Base-by-base conservation (phyloP, 306 rosid species). In the Fagus crenata region DNA sequence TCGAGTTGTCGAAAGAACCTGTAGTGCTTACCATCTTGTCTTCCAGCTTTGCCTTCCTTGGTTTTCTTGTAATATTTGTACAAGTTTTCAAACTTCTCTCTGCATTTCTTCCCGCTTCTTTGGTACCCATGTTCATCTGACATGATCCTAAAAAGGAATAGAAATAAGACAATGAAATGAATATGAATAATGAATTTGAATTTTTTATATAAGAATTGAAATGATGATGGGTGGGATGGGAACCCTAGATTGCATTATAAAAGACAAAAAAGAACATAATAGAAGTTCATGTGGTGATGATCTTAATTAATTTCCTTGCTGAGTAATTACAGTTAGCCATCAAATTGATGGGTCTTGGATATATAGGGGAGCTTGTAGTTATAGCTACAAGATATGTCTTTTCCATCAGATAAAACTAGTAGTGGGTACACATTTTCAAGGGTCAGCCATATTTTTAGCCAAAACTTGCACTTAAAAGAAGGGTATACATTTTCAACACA, bases 91-190 rank as follows among this genome's bases (percentile, higher is more conserved):
- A 95, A 95, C 74, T 95, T 95, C 76, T 95, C 98, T 64, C 97
- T 89, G 91, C 99, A 96, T 81, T 96, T 96, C 79, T 95, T 96
- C 18, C 99, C 99, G 89, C 96, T 96, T 85, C 99, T 92, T 92
- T 91, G 97, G 67, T 90, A 92, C 67, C 95, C 95, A 84, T 91
- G 91, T 76, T 96, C 99, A 67, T 92, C 98, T 40, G 75, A 81
- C 99, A 96, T 91, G 40, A 96, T 92, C 90, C 99, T 93, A 13
- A 64, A 68, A 65, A 6, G 14, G 1, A 67, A 56, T 1, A 17
- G 4, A 42, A 35, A 71, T 13, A 13, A 53, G 69, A 53, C 28
- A 43, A 60, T 70, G 73, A 22, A 60, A 22, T 9, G 8, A 61
- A 41, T 9, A 73, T 36, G 43, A 53, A 73, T 36, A 67, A 46